Evolutionary conservation across 225 moss, liverwort and hornwort genomes (phyloP).

Genomic region (Anthoceros angustus): DNA sequence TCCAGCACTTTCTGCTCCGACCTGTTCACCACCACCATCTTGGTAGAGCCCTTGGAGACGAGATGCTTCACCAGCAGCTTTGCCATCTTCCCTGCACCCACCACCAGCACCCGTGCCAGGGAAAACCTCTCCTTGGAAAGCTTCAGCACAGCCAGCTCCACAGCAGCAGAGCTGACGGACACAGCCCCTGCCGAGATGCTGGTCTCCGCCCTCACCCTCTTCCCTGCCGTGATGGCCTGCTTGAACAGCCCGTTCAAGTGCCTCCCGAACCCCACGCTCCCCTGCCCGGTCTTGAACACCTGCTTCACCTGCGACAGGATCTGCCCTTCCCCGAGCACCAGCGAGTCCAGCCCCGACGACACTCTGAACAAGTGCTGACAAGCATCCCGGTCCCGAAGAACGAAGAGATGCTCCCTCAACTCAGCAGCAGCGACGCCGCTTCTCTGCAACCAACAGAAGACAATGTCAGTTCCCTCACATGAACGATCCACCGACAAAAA

Average conservation of each 20-base stretch:
- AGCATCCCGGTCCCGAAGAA: slow-evolving; percentile 29
- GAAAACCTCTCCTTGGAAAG: slow-evolving; percentile 42
- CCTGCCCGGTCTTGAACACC: slow-evolving; percentile 78
- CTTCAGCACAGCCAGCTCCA: slow-evolving; percentile 81
- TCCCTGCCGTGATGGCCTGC: slow-evolving; percentile 87
- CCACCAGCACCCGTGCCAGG: slow-evolving; percentile 48
- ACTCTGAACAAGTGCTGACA: slow-evolving; percentile 32
- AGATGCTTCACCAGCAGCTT: slow-evolving; percentile 79
- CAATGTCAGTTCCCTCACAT: neutral
- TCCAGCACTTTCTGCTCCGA: slow-evolving; percentile 52
- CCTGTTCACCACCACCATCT: slow-evolving; percentile 64
- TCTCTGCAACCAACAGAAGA: slow-evolving; percentile 12
- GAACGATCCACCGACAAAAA: neutral
- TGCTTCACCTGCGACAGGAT: slow-evolving; percentile 64
- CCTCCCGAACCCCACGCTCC: slow-evolving; percentile 51
- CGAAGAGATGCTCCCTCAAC: slow-evolving; percentile 30
- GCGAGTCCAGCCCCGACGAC: slow-evolving; percentile 31
- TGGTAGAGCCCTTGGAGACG: slow-evolving; percentile 65
- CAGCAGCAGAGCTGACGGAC: slow-evolving; percentile 90
- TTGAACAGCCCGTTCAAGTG: slow-evolving; percentile 70
- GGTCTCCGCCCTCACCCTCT: slow-evolving; percentile 77
- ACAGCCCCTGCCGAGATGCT: slow-evolving; percentile 82
- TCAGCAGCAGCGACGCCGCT: slow-evolving; percentile 22
- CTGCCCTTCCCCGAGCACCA: slow-evolving; percentile 33
- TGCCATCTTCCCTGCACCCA: slow-evolving; percentile 91